Base-by-base conservation (phyloP, 179 eudicot genomes). In the Sideroxylon spinosum region DNA sequence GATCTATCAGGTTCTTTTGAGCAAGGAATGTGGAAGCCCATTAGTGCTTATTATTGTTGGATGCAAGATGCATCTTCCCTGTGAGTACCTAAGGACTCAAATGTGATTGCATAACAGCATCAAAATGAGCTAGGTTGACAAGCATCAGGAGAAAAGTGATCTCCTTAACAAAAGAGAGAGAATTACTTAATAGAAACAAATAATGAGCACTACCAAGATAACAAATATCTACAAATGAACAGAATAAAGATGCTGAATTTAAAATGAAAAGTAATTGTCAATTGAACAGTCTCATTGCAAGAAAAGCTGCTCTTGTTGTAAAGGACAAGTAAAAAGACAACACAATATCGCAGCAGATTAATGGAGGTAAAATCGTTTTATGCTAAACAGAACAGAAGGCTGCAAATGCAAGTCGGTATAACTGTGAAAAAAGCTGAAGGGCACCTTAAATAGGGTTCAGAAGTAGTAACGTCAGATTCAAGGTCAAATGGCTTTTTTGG, bases 361-460 rank as follows among this genome's bases (percentile, higher is more conserved):
- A 14, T 16, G 20, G 61, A 26, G 26, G 10, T 26, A n/a, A 53
- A 71, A n/a, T 72, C 23, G 60, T 75, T 64, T 10, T 46, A 48
- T 60, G 44, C 64, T 19, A 29, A 59, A 48, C 1, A 4, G 23
- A 46, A 62, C 13, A 26, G 46, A 46, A 75, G 32, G 57, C 57
- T 23, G 46, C 78, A 61, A 61, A 62, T 12, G 37, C 9, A 8
- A 23, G 11, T 37, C 4, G 10, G 19, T 0, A 29, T 66, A 66
- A 3, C 14, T 32, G 46, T 29, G 65, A 59, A 7, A 57, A 74
- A 74, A 59, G n/a, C 28, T n/a, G 28, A 74, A n/a, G 48, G 12
- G 29, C 6, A 94, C 97, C 96, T 89, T 85, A 86, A 76, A 85
- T 91, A 86, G 20, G 90, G 85, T 82, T 91, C 97, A 82, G 90